Evolutionary conservation across 192 early-diverging fungal species (phyloP), one percentile per base, ranked within the genome.

Genomic region (Spinellus fusiger): DNA sequence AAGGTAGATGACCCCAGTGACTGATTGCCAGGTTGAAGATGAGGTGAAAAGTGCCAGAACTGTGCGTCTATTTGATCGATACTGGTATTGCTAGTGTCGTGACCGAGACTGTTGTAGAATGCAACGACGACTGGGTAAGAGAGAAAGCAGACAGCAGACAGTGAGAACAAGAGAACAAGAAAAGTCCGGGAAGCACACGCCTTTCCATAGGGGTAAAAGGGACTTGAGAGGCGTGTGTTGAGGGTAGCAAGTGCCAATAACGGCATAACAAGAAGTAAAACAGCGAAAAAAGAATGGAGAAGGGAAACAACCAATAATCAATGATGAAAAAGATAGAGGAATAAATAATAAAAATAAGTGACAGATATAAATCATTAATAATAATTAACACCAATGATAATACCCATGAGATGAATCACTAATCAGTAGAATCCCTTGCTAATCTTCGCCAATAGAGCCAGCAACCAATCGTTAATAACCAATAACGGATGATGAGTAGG

Each of bases 141-240:
- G 23, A 32, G 35, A 16, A 56, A 22, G 25, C 35, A 5, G 7
- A 56, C 12, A 25, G 26, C 23, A 25, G 54, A 37, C 13, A 56
- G 35, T 12, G 22, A 25, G 10, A 15, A 37, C 13, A 56, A 35
- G 32, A 56, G 12, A 35, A 40, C 16, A 37, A 13, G 23, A 16
- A 34, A 35, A n/a, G 27, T 28, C 5, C 35, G 20, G 20, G 54
- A 56, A 26, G 54, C 54, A 56, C 35, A 56, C n/a, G 34, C 33
- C 4, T 13, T 40, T 2, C 54, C 54, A 8, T 37, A 56, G 16
- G 54, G 54, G 38, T 56, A 56, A 23, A 56, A 56, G 13, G 40
- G 40, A 44, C 40, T 44, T 18, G 40, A 44, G 15, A 44, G 10
- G 13, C 10, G 40, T 44, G 40, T 44, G 40, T 44, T 44, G 10